These are phyloP conservation scores for Euphorbia schlechtendalii DNA, from an alignment of 441 rosid species.

Conservation along the genomic window DNA sequence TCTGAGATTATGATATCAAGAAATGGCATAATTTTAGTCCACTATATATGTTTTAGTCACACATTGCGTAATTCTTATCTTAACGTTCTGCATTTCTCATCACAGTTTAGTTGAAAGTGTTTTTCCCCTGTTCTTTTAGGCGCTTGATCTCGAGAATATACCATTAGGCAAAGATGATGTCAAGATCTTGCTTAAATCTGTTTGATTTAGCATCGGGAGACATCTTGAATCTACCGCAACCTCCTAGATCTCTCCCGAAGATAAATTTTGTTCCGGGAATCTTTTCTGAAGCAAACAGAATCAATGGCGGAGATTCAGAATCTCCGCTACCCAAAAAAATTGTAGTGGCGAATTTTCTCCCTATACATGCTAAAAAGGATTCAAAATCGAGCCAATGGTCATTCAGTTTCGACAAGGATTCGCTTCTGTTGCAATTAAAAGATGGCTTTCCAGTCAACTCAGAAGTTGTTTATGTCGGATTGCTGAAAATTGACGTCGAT, in stretches of 20 bases:
- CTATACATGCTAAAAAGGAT: constrained; percentile 51
- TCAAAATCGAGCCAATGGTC: constrained; percentile 44
- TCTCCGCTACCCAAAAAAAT: constrained; percentile 53
- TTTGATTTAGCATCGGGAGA: constrained; percentile 63
- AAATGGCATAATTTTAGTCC: constrained; percentile 2
- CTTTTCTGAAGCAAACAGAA: too few relatives aligned
- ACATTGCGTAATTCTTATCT: background rate
- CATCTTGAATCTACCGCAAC: constrained; percentile 40
- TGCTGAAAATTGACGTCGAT: constrained; percentile 51
- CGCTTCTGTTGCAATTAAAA: constrained; percentile 52
- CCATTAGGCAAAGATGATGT: constrained; percentile 39
- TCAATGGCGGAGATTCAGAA: too few relatives aligned
- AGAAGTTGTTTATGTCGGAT: constrained; percentile 59
- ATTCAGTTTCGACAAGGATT: constrained; percentile 62
- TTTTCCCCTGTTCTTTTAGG: constrained; percentile 23
- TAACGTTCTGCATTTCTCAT: background rate
- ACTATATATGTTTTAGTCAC: background rate
- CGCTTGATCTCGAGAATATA: constrained; percentile 13
- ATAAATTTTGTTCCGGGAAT: too few relatives aligned
- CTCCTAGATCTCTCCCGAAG: constrained; percentile 48
- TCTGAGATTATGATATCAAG: constrained; percentile 2
- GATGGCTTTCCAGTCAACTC: constrained; percentile 51
- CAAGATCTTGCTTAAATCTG: constrained; percentile 60
- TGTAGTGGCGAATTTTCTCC: constrained; percentile 65
- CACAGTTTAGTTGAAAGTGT: constrained; percentile 1